These are phyloP conservation scores for Choanephora cucurbitarum DNA, from an alignment of 371 early-diverging fungal species.

Conservation along the genomic window DNA sequence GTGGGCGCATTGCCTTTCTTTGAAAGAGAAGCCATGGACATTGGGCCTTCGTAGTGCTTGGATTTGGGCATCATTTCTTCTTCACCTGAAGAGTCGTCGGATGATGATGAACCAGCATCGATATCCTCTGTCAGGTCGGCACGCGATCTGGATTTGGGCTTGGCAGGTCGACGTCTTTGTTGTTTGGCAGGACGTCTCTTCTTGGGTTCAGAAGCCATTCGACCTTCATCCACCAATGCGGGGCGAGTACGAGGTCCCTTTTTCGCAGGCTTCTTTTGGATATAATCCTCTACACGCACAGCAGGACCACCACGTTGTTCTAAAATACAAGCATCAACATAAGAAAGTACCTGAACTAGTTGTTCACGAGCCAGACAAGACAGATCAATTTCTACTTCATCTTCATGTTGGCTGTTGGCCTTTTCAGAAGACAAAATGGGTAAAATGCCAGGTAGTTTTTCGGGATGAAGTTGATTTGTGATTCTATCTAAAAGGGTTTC, in stretches of 20 bases:
- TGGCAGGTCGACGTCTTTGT: constrained; percentile 20
- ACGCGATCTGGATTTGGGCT: constrained; percentile 16
- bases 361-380: constrained; percentile 51
- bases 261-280: constrained; percentile 20
- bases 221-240: constrained; percentile 10
- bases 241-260: constrained; percentile 23
- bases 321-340: constrained; percentile 52
- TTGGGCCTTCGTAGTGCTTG: constrained; percentile 28
- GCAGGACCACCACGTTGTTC: constrained; percentile 52
- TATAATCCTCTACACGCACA: constrained; percentile 41
- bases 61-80: constrained; percentile 7
- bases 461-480: constrained; percentile 42
- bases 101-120: constrained; percentile 23
- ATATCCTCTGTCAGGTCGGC: constrained; percentile 30
- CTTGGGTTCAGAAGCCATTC: not conserved
- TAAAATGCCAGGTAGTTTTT: constrained; percentile 50
- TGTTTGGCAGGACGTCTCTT: constrained; percentile 6
- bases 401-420: constrained; percentile 23
- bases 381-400: constrained; percentile 52
- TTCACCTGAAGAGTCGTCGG: constrained; percentile 13
- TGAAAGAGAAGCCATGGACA: constrained; percentile 45
- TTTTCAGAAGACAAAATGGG: constrained; percentile 44
- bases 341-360: constrained; percentile 39
- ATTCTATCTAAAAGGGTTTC: constrained; percentile 47
- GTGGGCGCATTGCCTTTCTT: constrained; percentile 10